Evolutionary conservation across 1,139 yeast genomes (phyloP).

Genomic region (Diutina sp.): DNA sequence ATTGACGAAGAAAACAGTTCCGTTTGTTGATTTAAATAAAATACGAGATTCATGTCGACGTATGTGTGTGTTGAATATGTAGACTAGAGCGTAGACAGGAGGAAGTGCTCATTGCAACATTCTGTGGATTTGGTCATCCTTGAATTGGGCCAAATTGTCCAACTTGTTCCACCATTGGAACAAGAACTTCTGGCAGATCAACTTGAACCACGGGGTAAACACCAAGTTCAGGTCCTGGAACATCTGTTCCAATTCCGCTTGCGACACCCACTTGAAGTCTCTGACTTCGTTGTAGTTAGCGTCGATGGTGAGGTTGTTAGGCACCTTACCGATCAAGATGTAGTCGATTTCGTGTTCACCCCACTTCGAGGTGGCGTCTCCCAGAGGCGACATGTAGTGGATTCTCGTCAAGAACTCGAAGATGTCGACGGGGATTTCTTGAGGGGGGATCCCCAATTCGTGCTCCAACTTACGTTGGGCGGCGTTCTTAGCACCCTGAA

Average conservation of each 20-base stretch:
- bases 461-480: constrained; percentile 88
- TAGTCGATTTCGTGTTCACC: constrained; percentile 98
- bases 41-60: not conserved
- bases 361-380: constrained; percentile 62
- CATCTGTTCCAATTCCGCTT: constrained; percentile 59
- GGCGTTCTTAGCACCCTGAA: constrained; percentile 73
- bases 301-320: constrained; percentile 34
- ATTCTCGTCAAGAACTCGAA: constrained; percentile 85
- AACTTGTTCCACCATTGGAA: constrained; percentile 90
- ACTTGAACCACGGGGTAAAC: constrained; percentile 97
- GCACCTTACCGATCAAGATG: constrained; percentile 64
- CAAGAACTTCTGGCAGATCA: constrained; percentile 81
- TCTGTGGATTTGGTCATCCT: constrained; percentile 34
- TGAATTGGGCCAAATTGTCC: constrained; percentile 37
- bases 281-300: constrained; percentile 76
- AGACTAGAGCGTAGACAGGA: not conserved
- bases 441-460: constrained; percentile 72
- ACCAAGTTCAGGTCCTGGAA: constrained; percentile 47
- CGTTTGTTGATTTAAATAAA: not conserved
- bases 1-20: not conserved
- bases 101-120: constrained; percentile 8
- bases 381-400: constrained; percentile 82
- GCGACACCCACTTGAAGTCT: constrained; percentile 64
- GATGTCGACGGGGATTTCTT: constrained; percentile 49
- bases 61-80: not conserved